Percentiles rank a stretch among this genome's conserved stretches.
phyloP scores from a whole-genome alignment of 2,329 filamentous ascomycete species.

The Metarhizium humberi region DNA sequence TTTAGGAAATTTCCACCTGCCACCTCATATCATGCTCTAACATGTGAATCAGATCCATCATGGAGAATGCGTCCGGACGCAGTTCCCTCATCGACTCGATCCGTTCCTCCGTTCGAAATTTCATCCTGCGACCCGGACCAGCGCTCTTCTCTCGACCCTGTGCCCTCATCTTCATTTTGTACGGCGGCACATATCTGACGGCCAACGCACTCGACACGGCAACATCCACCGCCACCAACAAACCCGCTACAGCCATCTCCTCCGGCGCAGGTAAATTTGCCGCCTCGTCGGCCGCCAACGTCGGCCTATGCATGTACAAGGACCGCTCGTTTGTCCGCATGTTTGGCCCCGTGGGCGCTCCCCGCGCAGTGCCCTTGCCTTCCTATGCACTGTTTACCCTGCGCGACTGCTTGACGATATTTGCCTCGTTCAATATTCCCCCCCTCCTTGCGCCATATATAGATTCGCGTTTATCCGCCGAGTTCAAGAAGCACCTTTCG shows the following conservation, averaged over 20 bases:
- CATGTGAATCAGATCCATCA: constrained; percentile 50
- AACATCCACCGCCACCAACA: constrained; percentile 51
- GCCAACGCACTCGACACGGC: constrained; percentile 82
- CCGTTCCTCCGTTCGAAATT: constrained; percentile 43
- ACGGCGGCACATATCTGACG: constrained; percentile 81
- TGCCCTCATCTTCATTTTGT: constrained; percentile 62
- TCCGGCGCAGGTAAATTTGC: constrained; percentile 72
- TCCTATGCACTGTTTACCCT: constrained; percentile 72
- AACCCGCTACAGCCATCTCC: constrained; percentile 54
- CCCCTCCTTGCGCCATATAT: constrained; percentile 65
- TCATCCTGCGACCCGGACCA: constrained; percentile 50
- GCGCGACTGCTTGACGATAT: constrained; percentile 82
- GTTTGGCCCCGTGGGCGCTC: constrained; percentile 56
- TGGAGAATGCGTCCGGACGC: constrained; percentile 71
- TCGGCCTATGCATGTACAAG: constrained; percentile 81
- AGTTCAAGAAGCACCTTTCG: constrained; percentile 32
- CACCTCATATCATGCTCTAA: constrained; percentile 10
- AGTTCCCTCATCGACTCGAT: constrained; percentile 51
- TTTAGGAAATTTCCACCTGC: background rate
- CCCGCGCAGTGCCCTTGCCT: constrained; percentile 52
- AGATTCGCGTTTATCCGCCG: constrained; percentile 41
- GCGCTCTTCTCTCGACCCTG: constrained; percentile 59
- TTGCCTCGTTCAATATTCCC: constrained; percentile 86
- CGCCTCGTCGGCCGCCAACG: constrained; percentile 72
- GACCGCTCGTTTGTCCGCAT: constrained; percentile 77